Evolutionary conservation across 345 rosid species (phyloP).

Genomic region (Corchorus capsularis): DNA sequence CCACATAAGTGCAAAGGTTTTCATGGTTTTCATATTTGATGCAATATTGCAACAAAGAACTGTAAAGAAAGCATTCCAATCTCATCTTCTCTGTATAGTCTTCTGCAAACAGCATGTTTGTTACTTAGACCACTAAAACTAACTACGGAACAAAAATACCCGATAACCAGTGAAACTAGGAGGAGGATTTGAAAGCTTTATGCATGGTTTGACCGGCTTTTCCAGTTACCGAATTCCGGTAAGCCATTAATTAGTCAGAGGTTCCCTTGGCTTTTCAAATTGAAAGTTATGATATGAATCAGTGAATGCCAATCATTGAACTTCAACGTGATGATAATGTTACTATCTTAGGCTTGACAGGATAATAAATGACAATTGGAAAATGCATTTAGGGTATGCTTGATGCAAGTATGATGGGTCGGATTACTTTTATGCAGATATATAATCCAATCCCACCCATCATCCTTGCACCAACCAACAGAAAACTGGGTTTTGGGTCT

Average conservation of each 20-base stretch:
- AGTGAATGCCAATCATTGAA: background rate
- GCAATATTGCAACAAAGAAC: background rate
- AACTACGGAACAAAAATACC: background rate
- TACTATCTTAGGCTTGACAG: background rate
- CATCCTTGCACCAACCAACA: constrained; percentile 8
- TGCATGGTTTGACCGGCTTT: background rate
- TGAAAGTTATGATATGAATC: too few relatives aligned
- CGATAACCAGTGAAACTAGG: background rate
- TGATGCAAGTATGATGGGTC: too few relatives aligned
- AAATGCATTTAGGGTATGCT: background rate
- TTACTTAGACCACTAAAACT: background rate
- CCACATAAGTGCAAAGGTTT: background rate
- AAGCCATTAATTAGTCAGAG: background rate
- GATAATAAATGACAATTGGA: background rate
- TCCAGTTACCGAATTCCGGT: background rate
- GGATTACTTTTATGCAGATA: too few relatives aligned
- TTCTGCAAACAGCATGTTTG: too few relatives aligned
- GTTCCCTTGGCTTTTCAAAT: background rate
- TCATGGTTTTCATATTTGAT: background rate
- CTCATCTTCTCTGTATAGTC: too few relatives aligned
- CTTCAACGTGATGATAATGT: background rate
- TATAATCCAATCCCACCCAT: too few relatives aligned
- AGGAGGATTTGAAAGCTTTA: background rate
- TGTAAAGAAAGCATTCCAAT: background rate
- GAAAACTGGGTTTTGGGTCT: constrained; percentile 5